Evolutionary conservation across 1,284 basidiomycete genomes (phyloP), one percentile per base, ranked within the genome.

Genomic region (Moesziomyces sp.): DNA sequence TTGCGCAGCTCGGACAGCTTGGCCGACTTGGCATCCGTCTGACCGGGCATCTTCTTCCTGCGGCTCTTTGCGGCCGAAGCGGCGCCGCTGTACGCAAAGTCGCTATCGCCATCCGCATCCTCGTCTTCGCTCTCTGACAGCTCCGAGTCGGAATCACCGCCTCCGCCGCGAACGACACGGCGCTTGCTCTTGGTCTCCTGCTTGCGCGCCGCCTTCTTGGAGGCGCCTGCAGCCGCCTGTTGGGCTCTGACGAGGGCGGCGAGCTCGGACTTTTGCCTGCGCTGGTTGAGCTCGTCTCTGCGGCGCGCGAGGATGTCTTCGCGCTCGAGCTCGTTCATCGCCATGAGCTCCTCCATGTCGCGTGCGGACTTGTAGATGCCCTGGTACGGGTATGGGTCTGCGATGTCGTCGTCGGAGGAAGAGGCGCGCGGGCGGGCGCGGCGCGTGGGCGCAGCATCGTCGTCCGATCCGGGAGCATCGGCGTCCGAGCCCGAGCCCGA

Each of bases 321-420:
- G 48, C 95, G 89, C 68, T 95, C 91, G 69, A 97, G 88, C 85
- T 97, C 94, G 43, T 91, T 89, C 88, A 96, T 88, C 30, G 86
- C 84, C 78, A 93, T 86, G 44, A 97, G 87, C 92, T 87, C 86
- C 74, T 91, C 88, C 80, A 91, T 89, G 84, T 97, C 95, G 5
- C 86, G 88, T 76, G 93, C 92, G 78, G 94, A 89, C 61, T 89
- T 88, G 83, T 93, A 97, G 84, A 93, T 93, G 48, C 93, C 93
- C 78, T 97, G 94, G 21, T 96, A 86, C 0, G 93, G 94, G 83
- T 93, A 97, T 6, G 61, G 70, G 9, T 54, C 55, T 2, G 11
- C 49, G 28, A 43, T 48, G 16, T 65, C 61, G n/a, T 51, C 47
- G 24, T 48, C 52, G 8, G 50, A 44, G 10, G 47, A 26, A 21